Evolutionary conservation across 345 rosid species (phyloP), one percentile per base, ranked within the genome.

Genomic region (Camelina laxa): DNA sequence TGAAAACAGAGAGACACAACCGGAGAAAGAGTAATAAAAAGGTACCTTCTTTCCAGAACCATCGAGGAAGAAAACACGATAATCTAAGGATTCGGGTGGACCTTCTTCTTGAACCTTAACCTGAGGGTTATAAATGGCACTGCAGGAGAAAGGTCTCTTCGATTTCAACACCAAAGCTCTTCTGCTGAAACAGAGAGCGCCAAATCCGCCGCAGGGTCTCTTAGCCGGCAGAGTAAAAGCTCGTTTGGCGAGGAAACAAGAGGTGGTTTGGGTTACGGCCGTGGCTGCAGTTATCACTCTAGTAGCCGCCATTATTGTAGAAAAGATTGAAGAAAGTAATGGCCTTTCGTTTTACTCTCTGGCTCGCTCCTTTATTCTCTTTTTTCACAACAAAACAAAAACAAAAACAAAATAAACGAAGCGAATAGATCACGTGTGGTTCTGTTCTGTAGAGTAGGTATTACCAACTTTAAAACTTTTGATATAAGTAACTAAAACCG

Each of bases 21-120:
- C 11, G 7, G 20, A 27, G 2, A 39, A 27, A 38, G 12, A 27
- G 30, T 27, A 39, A 39, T 11, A 39, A n/a, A n/a, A 56, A 11
- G 2, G 16, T 1, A 88, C 97, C 94, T 80, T 92, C 80, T 87
- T 92, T 39, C 90, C 94, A 6, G 97, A 84, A 41, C 75, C 70
- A 73, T 87, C 88, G 51, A 78, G 83, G 76, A 90, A 86, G 86
- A 88, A 90, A 64, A 90, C 89, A 1, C 97, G 83, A 81, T 90
- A 90, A 65, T 92, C 97, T 14, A 92, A 80, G 67, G 96, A 81
- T 69, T 90, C 91, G 8, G 94, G 85, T 74, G 80, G 87, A 24
- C 97, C 96, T 72, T 88, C 94, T 76, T 88, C 89, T 71, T 83
- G 83, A 79, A 82, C 80, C 76, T 72, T 81, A 56, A 87, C 79